phyloP scores from a whole-genome alignment of 306 rosid species.

The Quercus aquifolioides region DNA sequence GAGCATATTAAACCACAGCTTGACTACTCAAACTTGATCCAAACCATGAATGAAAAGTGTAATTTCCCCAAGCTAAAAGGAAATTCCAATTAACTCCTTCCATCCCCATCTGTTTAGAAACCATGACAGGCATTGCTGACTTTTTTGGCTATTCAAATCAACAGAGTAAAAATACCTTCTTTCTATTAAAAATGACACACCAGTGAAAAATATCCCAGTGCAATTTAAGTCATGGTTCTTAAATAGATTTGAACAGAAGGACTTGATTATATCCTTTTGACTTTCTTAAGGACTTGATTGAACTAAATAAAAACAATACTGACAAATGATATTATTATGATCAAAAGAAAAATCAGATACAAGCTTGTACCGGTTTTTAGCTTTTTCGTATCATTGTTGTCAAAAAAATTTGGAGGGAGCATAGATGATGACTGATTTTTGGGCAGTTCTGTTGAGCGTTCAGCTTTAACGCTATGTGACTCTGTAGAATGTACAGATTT shows the following conservation, averaged over 20 bases:
- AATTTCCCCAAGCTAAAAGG: background rate
- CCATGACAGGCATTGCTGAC: background rate
- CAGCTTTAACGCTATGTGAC: constrained; percentile 24
- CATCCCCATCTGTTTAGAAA: background rate
- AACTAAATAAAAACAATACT: no score
- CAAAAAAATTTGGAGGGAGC: constrained; percentile 80
- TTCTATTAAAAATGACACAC: no score
- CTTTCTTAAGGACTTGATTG: no score
- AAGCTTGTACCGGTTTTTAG: constrained; percentile 45
- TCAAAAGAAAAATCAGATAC: background rate
- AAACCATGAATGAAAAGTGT: no score
- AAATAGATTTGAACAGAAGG: no score
- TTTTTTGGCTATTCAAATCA: background rate
- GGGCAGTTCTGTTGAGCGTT: constrained; percentile 28
- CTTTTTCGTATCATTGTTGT: constrained; percentile 41
- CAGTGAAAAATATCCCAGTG: no score
- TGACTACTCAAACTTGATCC: no score
- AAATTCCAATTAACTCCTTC: background rate
- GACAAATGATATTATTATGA: background rate
- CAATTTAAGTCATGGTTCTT: no score
- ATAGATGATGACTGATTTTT: constrained; percentile 48
- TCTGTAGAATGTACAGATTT: constrained; percentile 14
- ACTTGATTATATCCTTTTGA: background rate
- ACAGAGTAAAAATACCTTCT: background rate
- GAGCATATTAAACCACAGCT: no score